phyloP scores from a whole-genome alignment of 768 basidiomycete genomes.

The Collybia mongolica region DNA sequence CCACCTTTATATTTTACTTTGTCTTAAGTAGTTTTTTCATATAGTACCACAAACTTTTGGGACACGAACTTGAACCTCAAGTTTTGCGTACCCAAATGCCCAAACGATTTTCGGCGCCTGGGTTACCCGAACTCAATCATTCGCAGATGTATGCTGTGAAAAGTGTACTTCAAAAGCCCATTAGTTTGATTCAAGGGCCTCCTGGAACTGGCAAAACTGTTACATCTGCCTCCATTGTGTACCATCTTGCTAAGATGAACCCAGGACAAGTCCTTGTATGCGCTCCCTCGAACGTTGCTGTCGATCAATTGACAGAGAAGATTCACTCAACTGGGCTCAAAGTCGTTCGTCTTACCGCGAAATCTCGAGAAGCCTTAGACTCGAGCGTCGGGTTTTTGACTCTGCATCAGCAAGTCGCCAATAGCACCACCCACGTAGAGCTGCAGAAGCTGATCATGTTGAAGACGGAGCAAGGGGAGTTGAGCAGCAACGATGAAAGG shows the following conservation, averaged over 20 bases:
- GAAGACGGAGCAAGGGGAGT: constrained; percentile 96
- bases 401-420: constrained; percentile 95
- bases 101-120: constrained; percentile 95
- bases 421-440: constrained; percentile 94
- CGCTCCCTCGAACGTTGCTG: constrained; percentile 98
- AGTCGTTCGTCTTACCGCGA: constrained; percentile 96
- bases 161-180: constrained; percentile 96
- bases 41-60: constrained; percentile 97
- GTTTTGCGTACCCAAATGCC: constrained; percentile 91
- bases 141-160: constrained; percentile 99
- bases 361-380: constrained; percentile 96
- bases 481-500: constrained; percentile 94
- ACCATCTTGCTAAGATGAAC: constrained; percentile 99
- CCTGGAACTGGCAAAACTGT: constrained; percentile 99
- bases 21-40: constrained; percentile 2
- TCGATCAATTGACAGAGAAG: constrained; percentile 98
- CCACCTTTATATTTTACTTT: constrained; percentile 1
- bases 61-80: constrained; percentile 96
- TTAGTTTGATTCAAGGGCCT: constrained; percentile 97
- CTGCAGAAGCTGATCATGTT: constrained; percentile 97
- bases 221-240: constrained; percentile 97
- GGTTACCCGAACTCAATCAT: constrained; percentile 96
- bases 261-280: constrained; percentile 98
- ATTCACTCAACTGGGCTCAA: constrained; percentile 99
- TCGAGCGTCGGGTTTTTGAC: constrained; percentile 95